Base-by-base conservation (phyloP, 331 rosid genomes). In the Phaseolus coccineus region DNA sequence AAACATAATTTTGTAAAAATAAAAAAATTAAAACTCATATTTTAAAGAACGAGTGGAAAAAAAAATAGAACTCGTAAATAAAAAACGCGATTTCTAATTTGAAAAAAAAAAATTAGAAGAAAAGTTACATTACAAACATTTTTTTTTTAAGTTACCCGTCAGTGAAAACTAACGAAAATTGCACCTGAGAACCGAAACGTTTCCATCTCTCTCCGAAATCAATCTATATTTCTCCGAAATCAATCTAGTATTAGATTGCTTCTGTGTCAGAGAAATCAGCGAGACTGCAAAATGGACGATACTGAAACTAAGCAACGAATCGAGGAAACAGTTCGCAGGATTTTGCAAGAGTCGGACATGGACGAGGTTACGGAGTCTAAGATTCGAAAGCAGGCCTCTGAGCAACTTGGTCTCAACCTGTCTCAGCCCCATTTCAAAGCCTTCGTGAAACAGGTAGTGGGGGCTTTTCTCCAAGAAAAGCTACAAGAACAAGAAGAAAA, bases 301-400 rank as follows among this genome's bases (percentile, higher is more conserved):
- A 59, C 89, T 2, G 89, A 91, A 78, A 80, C 74, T 13, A 84
- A 82, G 51, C 86, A 47, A 52, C 87, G 78, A 74, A 90, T 96
- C 81, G 88, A 89, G 48, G 89, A 77, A 74, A 76, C 94, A 1
- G 96, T 96, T 74, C 86, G 91, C 10, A 83, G 33, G 53, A 90
- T 93, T 67, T 81, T 96, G 7, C 77, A 90, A 47, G 87, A 84
- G 22, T 90, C 99, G 11, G 61, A 96, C 86, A 90, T 93, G 97
- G 94, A 93, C 73, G 85, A 91, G 61, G 77, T 91, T 39, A 93
- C 97, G 0, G 99, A 96, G 91, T 81, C 81, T 74, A 88, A 87
- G 90, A 85, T 96, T 77, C 90, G 99, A 24, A 86, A 89, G 81
- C 94, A 59, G 27, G 98, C 98, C 24, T 87, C 99, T 12, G 46